These are phyloP conservation scores for Dioszegia hungarica DNA, from an alignment of 768 basidiomycete species.

Conservation along the genomic window DNA sequence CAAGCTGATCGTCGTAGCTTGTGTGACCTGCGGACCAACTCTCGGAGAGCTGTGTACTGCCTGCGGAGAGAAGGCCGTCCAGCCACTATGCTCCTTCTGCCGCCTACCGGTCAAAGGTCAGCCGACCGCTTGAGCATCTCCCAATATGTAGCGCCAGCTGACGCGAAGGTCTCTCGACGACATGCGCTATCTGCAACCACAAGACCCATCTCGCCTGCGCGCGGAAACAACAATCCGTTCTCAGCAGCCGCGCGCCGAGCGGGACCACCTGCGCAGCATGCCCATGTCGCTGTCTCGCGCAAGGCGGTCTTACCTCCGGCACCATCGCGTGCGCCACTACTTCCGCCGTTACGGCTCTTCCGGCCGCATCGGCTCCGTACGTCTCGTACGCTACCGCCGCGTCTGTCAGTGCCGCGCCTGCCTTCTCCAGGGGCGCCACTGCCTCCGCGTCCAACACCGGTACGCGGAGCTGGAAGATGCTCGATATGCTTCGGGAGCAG, in stretches of 20 bases:
- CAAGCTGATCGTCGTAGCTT: too few species aligned
- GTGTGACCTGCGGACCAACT: conserved; percentile 1
- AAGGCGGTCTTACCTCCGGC: conserved; percentile 14
- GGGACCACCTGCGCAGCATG: conserved; percentile 18
- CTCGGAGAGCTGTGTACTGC: conserved; percentile 14
- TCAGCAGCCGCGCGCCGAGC: too few species aligned
- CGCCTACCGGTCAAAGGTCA: conserved; percentile 45
- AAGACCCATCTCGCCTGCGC: conserved; percentile 29
- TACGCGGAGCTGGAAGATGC: neutral
- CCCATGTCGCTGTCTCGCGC: conserved; percentile 19
- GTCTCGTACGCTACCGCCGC: neutral
- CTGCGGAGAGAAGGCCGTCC: conserved; percentile 17
- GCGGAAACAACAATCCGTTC: conserved; percentile 13
- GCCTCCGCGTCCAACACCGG: neutral
- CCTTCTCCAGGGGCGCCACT: neutral
- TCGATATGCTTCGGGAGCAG: conserved; percentile 4
- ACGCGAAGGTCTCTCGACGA: conserved; percentile 27
- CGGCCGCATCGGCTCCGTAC: neutral
- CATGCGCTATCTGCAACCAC: conserved; percentile 32
- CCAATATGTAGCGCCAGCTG: neutral
- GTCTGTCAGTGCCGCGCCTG: neutral
- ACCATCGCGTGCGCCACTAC: neutral
- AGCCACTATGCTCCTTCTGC: conserved; percentile 36
- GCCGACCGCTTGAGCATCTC: conserved; percentile 1
- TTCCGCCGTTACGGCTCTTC: neutral